Conservation (phyloP, 1,139 yeast genomes). For the Wickerhamomyces sp. region DNA sequence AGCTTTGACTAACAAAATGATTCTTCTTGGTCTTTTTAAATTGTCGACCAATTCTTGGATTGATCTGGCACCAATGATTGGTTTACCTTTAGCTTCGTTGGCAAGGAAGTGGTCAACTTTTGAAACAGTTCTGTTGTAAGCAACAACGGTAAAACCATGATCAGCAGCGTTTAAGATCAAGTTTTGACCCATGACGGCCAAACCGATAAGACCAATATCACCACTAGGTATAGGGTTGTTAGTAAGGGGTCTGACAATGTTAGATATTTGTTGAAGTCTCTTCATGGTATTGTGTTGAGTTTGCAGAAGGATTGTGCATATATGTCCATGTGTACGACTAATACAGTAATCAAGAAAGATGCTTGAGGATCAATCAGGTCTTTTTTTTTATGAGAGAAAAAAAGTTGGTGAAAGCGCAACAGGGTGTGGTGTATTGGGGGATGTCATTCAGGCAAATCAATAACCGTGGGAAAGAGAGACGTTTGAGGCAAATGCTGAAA, state of each 20-base stretch:
- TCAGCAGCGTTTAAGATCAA: constrained; percentile 96
- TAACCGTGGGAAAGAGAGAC: neutral
- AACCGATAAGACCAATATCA: constrained; percentile 98
- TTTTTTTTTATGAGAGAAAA: no score
- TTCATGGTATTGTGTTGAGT: neutral
- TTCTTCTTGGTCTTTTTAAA: constrained; percentile 96
- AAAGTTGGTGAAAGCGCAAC: neutral
- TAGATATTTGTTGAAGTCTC: constrained; percentile 6
- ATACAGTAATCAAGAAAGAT: no score
- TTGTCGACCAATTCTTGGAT: constrained; percentile 81
- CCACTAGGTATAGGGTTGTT: constrained; percentile 43
- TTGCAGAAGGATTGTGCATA: neutral
- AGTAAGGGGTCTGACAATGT: constrained; percentile 8
- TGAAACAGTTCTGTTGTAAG: constrained; percentile 94
- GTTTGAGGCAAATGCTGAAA: neutral
- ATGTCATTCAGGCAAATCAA: neutral
- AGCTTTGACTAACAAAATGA: constrained; percentile 92
- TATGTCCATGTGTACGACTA: no score
- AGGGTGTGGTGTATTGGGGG: neutral
- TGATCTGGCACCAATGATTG: constrained; percentile 93
- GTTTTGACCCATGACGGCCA: constrained; percentile 99
- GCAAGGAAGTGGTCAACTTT: constrained; percentile 92
- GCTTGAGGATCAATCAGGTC: no score
- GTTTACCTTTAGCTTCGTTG: constrained; percentile 95
- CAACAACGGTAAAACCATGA: constrained; percentile 96